Conservation (phyloP, 192 early-diverging fungal genomes). For the Chytriomyces sp. region DNA sequence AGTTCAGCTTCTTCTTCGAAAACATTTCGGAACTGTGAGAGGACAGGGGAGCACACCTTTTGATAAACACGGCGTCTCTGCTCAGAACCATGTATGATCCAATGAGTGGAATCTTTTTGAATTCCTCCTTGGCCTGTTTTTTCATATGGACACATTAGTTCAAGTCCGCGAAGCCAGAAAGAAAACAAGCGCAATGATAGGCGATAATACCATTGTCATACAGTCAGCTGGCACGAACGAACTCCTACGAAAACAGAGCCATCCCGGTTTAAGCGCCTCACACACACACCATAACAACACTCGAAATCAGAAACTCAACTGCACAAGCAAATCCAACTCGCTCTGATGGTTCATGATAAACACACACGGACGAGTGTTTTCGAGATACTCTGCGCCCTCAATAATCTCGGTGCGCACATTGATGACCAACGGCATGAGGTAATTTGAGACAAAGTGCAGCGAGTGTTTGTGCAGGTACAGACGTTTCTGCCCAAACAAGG, state of each 20-base stretch:
- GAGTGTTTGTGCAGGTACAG: constrained; percentile 12
- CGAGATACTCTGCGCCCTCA: constrained; percentile 36
- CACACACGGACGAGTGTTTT: constrained; percentile 30
- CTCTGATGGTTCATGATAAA: constrained; percentile 75
- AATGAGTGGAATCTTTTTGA: constrained; percentile 28
- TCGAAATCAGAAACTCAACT: neutral
- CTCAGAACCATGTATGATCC: neutral
- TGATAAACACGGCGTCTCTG: constrained; percentile 28
- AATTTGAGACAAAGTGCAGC: neutral
- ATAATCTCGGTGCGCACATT: constrained; percentile 19
- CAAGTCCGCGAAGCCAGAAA: too few relatives aligned
- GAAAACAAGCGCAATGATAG: neutral
- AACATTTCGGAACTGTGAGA: neutral
- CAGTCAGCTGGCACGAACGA: neutral
- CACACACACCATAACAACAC: neutral
- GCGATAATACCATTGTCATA: neutral
- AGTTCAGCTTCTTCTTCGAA: neutral
- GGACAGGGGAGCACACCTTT: constrained; percentile 5
- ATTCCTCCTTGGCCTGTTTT: constrained; percentile 25
- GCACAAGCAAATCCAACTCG: constrained; percentile 64
- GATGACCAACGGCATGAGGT: neutral
- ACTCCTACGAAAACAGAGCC: neutral
- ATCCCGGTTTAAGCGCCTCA: too few relatives aligned
- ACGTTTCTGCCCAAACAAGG: neutral
- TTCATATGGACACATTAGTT: too few relatives aligned